A percentile compares a stretch with the other conserved stretches of the same genome.
Evolutionary conservation across 371 early-diverging fungal species (phyloP).

Genomic region (Mucor circinelloides): DNA sequence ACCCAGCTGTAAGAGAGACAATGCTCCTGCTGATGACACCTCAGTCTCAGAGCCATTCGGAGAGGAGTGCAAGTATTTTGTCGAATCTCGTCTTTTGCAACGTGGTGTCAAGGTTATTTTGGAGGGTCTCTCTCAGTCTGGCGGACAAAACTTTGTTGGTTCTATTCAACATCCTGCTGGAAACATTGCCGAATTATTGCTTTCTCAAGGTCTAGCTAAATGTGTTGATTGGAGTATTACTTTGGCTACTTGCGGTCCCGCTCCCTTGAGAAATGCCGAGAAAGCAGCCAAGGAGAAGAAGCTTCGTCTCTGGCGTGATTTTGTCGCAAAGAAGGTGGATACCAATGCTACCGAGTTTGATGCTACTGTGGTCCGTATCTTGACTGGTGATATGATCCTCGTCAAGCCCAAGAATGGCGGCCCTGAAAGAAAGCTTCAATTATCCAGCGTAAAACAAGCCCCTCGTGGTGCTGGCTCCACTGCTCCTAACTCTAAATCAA

Average conservation of each 20-base stretch:
- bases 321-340: slow-evolving; percentile 43
- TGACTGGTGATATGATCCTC: slow-evolving; percentile 82
- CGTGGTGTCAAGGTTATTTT: slow-evolving; percentile 86
- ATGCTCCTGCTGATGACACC: slow-evolving; percentile 38
- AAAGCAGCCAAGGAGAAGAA: slow-evolving; percentile 71
- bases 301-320: slow-evolving; percentile 82
- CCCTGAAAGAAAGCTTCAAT: slow-evolving; percentile 76
- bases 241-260: slow-evolving; percentile 76
- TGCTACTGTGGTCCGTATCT: slow-evolving; percentile 65
- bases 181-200: slow-evolving; percentile 89
- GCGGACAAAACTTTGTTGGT: slow-evolving; percentile 74
- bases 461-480: slow-evolving; percentile 60
- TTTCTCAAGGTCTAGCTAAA: slow-evolving; percentile 83
- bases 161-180: slow-evolving; percentile 84
- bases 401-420: slow-evolving; percentile 59
- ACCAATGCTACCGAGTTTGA: slow-evolving; percentile 61
- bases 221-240: slow-evolving; percentile 89
- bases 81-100: slow-evolving; percentile 88
- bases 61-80: slow-evolving; percentile 92
- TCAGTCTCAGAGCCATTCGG: slow-evolving; percentile 88
- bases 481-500: slow-evolving; percentile 55
- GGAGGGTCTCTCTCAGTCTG: slow-evolving; percentile 67
- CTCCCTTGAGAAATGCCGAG: slow-evolving; percentile 81
- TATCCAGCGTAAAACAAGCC: slow-evolving; percentile 80
- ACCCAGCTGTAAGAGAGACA: slow-evolving; percentile 81